These are phyloP conservation scores for Rutstroemia sp. DNA, from an alignment of 2,329 filamentous ascomycete genomes.

Conservation along the genomic window DNA sequence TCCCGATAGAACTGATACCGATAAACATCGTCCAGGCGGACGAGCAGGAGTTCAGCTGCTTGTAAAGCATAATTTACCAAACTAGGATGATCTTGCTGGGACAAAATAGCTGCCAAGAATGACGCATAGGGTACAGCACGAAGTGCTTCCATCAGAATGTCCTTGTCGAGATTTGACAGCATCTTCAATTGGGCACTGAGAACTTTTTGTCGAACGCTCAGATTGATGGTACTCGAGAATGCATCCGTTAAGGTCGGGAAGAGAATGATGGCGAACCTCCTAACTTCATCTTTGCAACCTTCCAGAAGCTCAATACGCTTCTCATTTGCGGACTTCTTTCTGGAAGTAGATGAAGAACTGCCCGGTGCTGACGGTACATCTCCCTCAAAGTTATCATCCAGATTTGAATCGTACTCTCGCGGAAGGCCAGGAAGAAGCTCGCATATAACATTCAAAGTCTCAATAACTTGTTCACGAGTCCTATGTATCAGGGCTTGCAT, in stretches of 20 bases:
- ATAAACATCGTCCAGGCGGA: conserved; percentile 79
- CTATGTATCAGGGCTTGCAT: conserved; percentile 98
- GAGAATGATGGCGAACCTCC: conserved; percentile 85
- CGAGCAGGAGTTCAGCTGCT: conserved; percentile 80
- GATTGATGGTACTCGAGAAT: conserved; percentile 94
- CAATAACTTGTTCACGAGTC: conserved; percentile 90
- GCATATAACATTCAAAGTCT: conserved; percentile 95
- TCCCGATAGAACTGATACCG: conserved; percentile 96
- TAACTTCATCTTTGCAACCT: conserved; percentile 78
- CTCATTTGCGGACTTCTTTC: conserved; percentile 58
- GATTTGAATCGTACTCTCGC: conserved; percentile 39
- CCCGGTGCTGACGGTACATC: conserved; percentile 33
- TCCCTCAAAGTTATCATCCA: conserved; percentile 40
- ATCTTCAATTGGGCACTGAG: conserved; percentile 95
- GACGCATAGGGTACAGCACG: conserved; percentile 90
- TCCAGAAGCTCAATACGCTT: conserved; percentile 76
- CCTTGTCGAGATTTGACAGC: conserved; percentile 85
- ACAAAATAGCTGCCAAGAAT: conserved; percentile 88
- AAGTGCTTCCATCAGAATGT: conserved; percentile 77
- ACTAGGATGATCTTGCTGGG: conserved; percentile 85
- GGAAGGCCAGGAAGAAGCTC: conserved; percentile 78
- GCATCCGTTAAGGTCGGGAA: conserved; percentile 93
- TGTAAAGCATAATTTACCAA: conserved; percentile 83
- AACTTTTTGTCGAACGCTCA: conserved; percentile 91
- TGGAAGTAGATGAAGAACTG: conserved; percentile 35